Conservation (phyloP, 768 basidiomycete species). For the Russula ochroleuca region DNA sequence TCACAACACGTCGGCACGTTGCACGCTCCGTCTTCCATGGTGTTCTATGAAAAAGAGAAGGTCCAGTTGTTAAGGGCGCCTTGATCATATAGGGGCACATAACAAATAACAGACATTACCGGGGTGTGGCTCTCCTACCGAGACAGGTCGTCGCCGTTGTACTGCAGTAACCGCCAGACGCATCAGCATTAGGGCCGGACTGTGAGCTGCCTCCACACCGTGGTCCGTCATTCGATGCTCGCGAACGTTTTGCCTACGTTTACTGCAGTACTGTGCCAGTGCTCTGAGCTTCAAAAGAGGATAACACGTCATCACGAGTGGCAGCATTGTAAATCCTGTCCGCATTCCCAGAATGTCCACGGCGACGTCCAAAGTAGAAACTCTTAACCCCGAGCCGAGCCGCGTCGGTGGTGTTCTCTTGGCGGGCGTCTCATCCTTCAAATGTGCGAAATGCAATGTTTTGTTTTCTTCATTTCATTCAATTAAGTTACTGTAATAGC, state of each 20-base stretch:
- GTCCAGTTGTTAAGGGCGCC: neutral
- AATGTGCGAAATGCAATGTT: neutral
- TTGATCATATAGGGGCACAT: neutral
- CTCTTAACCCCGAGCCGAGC: neutral
- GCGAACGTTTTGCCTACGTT: too few species aligned
- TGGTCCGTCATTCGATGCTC: neutral
- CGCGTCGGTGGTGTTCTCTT: neutral
- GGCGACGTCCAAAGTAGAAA: neutral
- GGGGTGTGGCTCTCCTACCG: neutral
- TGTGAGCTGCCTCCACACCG: neutral
- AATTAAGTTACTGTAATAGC: neutral
- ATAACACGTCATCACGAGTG: too few species aligned
- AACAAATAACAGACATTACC: neutral
- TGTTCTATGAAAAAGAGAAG: neutral
- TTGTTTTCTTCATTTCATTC: neutral
- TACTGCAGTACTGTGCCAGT: too few species aligned
- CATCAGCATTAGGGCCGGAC: neutral
- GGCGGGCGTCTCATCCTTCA: neutral
- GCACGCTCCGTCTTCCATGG: neutral
- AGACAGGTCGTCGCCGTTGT: neutral
- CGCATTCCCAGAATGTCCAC: neutral
- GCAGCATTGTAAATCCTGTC: too few species aligned
- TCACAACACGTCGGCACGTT: neutral
- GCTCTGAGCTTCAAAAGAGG: too few species aligned
- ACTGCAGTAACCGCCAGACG: too few species aligned